phyloP scores from a whole-genome alignment of 345 rosid species.

The Dipteronia sinensis region DNA sequence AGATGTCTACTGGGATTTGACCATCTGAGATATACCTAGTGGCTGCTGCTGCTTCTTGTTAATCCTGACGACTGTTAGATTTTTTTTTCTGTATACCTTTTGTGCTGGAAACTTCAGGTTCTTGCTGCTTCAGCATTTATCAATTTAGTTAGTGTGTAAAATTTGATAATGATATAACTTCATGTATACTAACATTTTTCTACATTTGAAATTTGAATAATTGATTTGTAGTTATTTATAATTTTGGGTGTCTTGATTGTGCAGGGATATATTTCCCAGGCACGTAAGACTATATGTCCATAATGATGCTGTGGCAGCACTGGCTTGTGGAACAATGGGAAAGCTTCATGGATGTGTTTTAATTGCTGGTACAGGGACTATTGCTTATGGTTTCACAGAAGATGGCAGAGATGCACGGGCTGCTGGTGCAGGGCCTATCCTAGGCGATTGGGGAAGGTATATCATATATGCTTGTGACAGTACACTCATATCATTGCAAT shows the following conservation, averaged over 20 bases:
- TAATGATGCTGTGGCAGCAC: constrained; percentile 92
- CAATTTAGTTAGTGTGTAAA: background rate
- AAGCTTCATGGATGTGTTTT: constrained; percentile 95
- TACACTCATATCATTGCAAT: background rate
- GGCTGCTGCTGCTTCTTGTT: background rate
- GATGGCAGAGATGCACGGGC: constrained; percentile 94
- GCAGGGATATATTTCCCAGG: constrained; percentile 78
- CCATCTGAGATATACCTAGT: background rate
- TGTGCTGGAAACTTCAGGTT: background rate
- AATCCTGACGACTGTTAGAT: background rate
- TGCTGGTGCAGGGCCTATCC: constrained; percentile 89
- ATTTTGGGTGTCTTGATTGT: constrained; percentile 9
- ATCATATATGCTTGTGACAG: background rate
- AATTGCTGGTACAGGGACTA: constrained; percentile 94
- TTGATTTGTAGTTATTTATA: background rate
- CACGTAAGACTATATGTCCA: constrained; percentile 75
- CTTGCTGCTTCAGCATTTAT: constrained; percentile 7
- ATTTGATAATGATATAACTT: background rate
- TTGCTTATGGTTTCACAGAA: constrained; percentile 85
- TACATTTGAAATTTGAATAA: background rate
- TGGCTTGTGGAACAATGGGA: constrained; percentile 95
- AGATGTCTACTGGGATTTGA: background rate
- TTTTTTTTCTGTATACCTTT: no score
- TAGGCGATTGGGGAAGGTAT: constrained; percentile 99
- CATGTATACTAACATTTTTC: background rate